A percentile compares a stretch with the other conserved stretches of the same genome.
phyloP scores from a whole-genome alignment of 2,329 filamentous ascomycete species.

The Orbilia brochopaga region DNA sequence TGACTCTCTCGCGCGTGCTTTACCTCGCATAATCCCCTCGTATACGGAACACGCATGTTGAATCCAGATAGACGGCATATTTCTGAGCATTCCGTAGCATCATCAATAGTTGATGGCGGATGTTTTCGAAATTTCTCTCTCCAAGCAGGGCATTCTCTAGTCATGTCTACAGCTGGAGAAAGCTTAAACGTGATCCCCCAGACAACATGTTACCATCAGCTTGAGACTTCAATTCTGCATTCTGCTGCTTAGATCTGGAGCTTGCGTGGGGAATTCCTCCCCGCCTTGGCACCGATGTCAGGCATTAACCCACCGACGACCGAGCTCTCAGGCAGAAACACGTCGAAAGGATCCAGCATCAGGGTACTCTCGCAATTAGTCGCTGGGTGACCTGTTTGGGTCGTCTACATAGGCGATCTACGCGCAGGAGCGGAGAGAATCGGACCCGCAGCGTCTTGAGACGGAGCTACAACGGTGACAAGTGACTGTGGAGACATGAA shows the following conservation, averaged over 20 bases:
- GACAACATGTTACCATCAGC: background rate
- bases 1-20: background rate
- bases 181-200: background rate
- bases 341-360: background rate
- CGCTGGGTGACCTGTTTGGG: background rate
- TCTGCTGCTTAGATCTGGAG: background rate
- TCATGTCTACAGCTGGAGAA: background rate
- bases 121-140: background rate
- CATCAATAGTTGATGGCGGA: background rate
- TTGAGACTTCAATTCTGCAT: background rate
- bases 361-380: background rate
- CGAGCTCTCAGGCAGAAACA: background rate
- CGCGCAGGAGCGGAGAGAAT: background rate
- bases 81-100: background rate
- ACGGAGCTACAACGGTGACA: too few species aligned
- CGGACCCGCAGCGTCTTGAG: too few species aligned
- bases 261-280: slow-evolving; percentile 5
- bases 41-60: background rate
- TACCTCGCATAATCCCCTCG: slow-evolving; percentile 1
- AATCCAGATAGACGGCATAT: slow-evolving; percentile 8
- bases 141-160: background rate
- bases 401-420: background rate
- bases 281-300: background rate
- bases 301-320: background rate
- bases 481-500: too few species aligned